A percentile compares a stretch with the other conserved stretches of the same genome.
These are phyloP conservation scores for Carex kokanica DNA, from an alignment of 176 grass and related monocot species.

Conservation along the genomic window DNA sequence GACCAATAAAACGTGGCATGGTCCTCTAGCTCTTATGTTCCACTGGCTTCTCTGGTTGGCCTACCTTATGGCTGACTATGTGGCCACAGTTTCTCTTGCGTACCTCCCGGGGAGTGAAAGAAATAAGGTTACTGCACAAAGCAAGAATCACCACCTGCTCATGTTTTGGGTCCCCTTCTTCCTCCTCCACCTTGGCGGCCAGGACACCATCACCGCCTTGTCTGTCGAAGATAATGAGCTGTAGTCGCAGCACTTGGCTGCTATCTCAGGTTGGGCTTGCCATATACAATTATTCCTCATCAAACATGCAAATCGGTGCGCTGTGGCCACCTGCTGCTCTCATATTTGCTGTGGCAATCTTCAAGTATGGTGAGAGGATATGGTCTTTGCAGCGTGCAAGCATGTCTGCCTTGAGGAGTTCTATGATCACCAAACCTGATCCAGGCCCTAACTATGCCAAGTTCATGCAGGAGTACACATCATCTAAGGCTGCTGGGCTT, in stretches of 20 bases:
- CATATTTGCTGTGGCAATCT: constrained; percentile 18
- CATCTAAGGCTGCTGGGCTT: constrained; percentile 38
- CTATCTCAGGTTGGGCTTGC: constrained; percentile 30
- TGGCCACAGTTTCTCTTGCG: neutral
- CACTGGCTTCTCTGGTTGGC: neutral
- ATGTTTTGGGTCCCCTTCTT: constrained; percentile 61
- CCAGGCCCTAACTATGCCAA: constrained; percentile 65
- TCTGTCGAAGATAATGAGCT: too few species aligned
- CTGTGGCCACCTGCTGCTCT: too few species aligned
- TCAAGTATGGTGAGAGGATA: constrained; percentile 51
- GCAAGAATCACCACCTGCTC: neutral
- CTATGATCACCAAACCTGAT: constrained; percentile 58
- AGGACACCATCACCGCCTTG: neutral
- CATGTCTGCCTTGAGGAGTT: constrained; percentile 38
- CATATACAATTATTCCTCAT: too few species aligned
- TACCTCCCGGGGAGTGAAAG: neutral
- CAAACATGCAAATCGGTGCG: too few species aligned
- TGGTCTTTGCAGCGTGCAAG: constrained; percentile 46
- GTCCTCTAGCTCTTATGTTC: neutral
- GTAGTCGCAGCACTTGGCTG: constrained; percentile 38
- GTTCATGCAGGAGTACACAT: constrained; percentile 64
- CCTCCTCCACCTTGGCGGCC: constrained; percentile 61
- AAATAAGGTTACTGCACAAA: neutral
- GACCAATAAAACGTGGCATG: neutral
- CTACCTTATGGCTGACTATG: neutral